Percentiles rank a stretch among this genome's conserved stretches.
Evolutionary conservation across 1,139 yeast genomes (phyloP).

Genomic region (Blastobotrys petasosporus): DNA sequence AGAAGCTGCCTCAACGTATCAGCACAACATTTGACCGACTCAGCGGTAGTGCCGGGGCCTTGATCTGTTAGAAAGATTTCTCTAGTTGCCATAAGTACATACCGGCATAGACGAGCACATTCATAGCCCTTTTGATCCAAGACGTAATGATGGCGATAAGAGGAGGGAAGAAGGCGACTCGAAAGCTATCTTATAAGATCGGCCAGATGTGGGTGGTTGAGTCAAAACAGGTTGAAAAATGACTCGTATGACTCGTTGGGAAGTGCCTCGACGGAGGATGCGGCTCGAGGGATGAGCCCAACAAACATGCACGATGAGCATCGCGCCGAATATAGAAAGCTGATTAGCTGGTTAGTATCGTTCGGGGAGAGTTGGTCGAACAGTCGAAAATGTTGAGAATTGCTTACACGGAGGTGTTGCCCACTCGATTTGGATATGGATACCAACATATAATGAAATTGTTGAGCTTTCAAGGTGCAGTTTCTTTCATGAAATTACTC

Average conservation of each 20-base stretch:
- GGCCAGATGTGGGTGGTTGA: neutral
- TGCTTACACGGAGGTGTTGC: too few relatives aligned
- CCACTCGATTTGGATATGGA: too few relatives aligned
- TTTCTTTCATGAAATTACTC: too few relatives aligned
- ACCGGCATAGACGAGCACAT: conserved; percentile 71
- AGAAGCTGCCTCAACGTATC: conserved; percentile 67
- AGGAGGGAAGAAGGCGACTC: neutral
- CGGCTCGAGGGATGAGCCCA: too few relatives aligned
- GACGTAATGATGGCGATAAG: neutral
- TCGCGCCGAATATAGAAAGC: neutral
- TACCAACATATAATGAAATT: too few relatives aligned
- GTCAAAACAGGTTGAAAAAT: neutral
- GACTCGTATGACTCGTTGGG: too few relatives aligned
- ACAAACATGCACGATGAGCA: neutral
- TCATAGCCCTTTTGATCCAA: conserved; percentile 41
- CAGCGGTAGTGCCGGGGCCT: conserved; percentile 83
- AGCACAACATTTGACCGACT: conserved; percentile 76
- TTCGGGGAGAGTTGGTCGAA: too few relatives aligned
- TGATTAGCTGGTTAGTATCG: too few relatives aligned
- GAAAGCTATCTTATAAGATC: neutral
- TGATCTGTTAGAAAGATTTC: neutral
- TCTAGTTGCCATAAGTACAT: conserved; percentile 12
- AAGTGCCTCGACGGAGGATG: too few relatives aligned
- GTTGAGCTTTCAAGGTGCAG: too few relatives aligned
- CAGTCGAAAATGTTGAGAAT: too few relatives aligned